phyloP scores from a whole-genome alignment of 2,329 filamentous ascomycete genomes.

The Nemania sp. region DNA sequence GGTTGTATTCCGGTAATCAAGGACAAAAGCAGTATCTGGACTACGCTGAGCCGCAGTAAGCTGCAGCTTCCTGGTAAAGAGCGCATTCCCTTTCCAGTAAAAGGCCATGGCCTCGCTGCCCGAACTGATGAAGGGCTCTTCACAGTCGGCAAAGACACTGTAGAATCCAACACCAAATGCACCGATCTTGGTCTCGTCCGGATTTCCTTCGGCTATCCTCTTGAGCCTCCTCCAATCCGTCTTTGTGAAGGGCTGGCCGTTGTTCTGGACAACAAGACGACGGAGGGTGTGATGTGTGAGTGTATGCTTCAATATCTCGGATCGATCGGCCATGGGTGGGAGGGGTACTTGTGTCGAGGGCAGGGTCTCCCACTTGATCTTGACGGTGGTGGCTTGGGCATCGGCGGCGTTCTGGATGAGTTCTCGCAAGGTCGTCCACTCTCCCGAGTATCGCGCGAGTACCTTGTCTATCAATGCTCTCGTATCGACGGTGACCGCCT shows the following conservation, averaged over 20 bases:
- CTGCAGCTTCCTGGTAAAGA: conserved; percentile 87
- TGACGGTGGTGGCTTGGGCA: conserved; percentile 86
- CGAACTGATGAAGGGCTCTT: conserved; percentile 95
- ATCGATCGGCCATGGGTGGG: conserved; percentile 64
- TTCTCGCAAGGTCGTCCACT: conserved; percentile 89
- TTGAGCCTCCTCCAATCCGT: conserved; percentile 95
- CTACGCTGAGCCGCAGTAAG: conserved; percentile 69
- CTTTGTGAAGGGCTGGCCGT: conserved; percentile 83
- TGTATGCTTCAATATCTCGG: conserved; percentile 78
- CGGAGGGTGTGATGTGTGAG: conserved; percentile 84
- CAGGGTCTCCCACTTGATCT: conserved; percentile 88
- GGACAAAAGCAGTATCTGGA: conserved; percentile 83
- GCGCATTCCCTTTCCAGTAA: conserved; percentile 98
- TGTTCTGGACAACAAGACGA: conserved; percentile 88
- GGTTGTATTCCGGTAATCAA: conserved; percentile 89
- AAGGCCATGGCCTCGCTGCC: conserved; percentile 95
- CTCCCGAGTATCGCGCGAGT: conserved; percentile 91
- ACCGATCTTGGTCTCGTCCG: conserved; percentile 98
- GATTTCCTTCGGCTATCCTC: conserved; percentile 97
- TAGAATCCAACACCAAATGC: conserved; percentile 99
- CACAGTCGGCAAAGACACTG: conserved; percentile 96
- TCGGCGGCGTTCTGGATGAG: conserved; percentile 99
- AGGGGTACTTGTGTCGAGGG: conserved; percentile 81
- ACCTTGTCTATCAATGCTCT: conserved; percentile 97
- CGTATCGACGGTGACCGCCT: conserved; percentile 97